These are phyloP conservation scores for Pestalotiopsis sp. DNA, from an alignment of 2,329 filamentous ascomycete genomes.

Conservation along the genomic window DNA sequence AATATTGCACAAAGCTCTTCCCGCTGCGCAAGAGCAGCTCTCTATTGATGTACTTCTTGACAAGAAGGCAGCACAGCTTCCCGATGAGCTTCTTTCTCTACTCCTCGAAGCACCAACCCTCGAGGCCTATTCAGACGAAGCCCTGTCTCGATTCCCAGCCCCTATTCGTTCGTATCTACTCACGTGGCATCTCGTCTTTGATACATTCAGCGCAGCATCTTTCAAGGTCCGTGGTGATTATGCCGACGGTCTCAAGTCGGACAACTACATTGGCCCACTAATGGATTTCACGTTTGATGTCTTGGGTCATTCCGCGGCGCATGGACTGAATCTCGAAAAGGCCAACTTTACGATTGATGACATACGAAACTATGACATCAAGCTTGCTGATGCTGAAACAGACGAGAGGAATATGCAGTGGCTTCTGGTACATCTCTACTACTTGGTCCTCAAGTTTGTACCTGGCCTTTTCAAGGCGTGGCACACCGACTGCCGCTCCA, in stretches of 20 bases:
- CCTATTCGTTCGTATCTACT: conserved; percentile 78
- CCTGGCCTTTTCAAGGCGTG: conserved; percentile 81
- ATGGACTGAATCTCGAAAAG: conserved; percentile 73
- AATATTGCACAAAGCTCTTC: conserved; percentile 79
- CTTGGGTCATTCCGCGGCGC: conserved; percentile 75
- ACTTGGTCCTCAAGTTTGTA: conserved; percentile 73
- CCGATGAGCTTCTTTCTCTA: conserved; percentile 82
- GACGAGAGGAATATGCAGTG: conserved; percentile 78
- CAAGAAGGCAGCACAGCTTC: conserved; percentile 71
- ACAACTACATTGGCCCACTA: conserved; percentile 67
- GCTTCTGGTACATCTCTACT: conserved; percentile 85
- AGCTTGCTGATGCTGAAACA: conserved; percentile 55
- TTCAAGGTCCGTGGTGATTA: conserved; percentile 84
- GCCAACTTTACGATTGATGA: conserved; percentile 60
- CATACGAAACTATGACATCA: conserved; percentile 56
- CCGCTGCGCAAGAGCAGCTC: conserved; percentile 75
- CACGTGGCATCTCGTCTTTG: conserved; percentile 88
- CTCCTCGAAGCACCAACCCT: conserved; percentile 77
- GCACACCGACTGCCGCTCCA: conserved; percentile 80
- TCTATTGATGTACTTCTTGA: conserved; percentile 77
- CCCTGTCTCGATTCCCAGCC: conserved; percentile 69
- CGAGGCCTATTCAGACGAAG: conserved; percentile 65
- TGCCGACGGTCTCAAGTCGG: conserved; percentile 74
- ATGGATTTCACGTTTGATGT: conserved; percentile 83
- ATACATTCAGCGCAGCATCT: conserved; percentile 77